Percentiles rank a stretch among this genome's conserved stretches.
Conservation (phyloP, 192 early-diverging fungal species). For the Coemansia aciculifera region DNA sequence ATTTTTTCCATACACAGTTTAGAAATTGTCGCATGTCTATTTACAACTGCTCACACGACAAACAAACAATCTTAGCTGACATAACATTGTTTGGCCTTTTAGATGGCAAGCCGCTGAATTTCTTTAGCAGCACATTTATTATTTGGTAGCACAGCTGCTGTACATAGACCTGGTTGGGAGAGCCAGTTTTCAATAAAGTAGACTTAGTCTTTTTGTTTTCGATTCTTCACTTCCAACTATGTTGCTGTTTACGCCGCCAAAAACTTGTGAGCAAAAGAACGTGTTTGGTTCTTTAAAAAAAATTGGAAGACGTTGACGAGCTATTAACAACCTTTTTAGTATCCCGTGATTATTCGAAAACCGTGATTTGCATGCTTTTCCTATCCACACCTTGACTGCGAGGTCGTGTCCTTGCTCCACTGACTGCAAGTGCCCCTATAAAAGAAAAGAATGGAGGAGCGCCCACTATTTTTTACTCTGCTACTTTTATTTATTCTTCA, state of each 20-base stretch:
- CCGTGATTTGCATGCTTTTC: background rate
- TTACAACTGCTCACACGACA: background rate
- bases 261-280: no score
- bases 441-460: background rate
- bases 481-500: background rate
- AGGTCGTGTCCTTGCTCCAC: background rate
- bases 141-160: no score
- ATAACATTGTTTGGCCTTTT: background rate
- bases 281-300: background rate
- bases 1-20: background rate
- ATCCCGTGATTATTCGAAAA: background rate
- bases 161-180: no score
- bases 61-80: background rate
- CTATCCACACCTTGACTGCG: background rate
- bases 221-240: no score
- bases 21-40: background rate
- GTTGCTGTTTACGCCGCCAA: no score
- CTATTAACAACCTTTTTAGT: background rate
- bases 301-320: background rate
- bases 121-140: background rate
- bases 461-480: background rate
- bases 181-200: no score
- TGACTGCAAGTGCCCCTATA: background rate
- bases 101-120: background rate
- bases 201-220: no score